Evolutionary conservation across 257 asterid genomes (phyloP).

Genomic region (Leptodermis oblonga): DNA sequence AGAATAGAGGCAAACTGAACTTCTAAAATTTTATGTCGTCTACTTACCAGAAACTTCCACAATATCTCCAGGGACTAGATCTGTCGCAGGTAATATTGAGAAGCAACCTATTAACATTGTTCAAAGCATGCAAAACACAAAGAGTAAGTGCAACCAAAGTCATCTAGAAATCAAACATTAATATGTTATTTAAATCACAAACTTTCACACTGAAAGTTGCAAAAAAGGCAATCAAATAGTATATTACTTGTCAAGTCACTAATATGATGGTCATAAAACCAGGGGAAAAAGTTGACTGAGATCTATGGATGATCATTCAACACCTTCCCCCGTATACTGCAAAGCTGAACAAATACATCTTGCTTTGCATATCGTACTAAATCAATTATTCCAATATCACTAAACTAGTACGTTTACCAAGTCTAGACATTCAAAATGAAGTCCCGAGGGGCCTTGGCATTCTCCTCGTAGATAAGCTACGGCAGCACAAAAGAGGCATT

Average conservation of each 20-base stretch:
- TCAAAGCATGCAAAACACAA: slow-evolving; percentile 10
- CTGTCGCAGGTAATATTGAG: slow-evolving; percentile 92
- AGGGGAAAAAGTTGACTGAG: not conserved
- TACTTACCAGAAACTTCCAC: slow-evolving; percentile 94
- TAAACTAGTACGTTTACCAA: slow-evolving; percentile 2
- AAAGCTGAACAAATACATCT: not conserved
- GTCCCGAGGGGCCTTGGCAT: not conserved
- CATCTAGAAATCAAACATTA: not conserved
- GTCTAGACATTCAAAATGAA: not conserved
- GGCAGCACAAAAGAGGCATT: not conserved
- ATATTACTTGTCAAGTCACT: not conserved
- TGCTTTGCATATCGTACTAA: not conserved
- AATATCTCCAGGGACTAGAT: slow-evolving; percentile 97
- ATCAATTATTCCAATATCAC: not conserved
- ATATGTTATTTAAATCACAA: not conserved
- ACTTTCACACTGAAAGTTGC: not conserved
- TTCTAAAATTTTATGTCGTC: slow-evolving; percentile 13
- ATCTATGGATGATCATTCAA: not conserved
- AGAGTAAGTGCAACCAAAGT: slow-evolving; percentile 14
- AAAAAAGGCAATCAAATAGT: not conserved
- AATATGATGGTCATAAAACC: not conserved
- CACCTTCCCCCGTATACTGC: not conserved
- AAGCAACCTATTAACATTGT: slow-evolving; percentile 61
- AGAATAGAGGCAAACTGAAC: slow-evolving; percentile 7
- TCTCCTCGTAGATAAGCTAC: not conserved